Percentiles rank a stretch among this genome's conserved stretches.
phyloP scores from a whole-genome alignment of 768 basidiomycete genomes.

The Gymnopilus dilepis region DNA sequence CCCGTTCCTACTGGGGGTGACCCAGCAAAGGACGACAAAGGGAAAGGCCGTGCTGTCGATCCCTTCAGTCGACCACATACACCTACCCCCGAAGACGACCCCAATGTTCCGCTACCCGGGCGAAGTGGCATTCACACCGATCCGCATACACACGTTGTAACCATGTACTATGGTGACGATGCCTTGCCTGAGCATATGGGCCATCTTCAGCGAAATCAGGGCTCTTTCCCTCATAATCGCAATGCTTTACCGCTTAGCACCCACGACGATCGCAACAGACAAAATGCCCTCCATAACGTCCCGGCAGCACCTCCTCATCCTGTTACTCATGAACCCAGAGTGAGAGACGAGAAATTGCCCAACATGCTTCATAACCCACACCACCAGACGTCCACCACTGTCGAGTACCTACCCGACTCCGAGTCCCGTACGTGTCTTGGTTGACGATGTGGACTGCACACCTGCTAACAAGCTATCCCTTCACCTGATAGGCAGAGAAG shows the following conservation, averaged over 20 bases:
- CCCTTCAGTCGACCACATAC: background rate
- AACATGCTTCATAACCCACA: slow-evolving; percentile 1
- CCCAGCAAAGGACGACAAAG: background rate
- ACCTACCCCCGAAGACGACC: background rate
- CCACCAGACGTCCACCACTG: slow-evolving; percentile 2
- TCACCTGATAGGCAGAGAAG: background rate
- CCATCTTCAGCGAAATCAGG: slow-evolving; percentile 13
- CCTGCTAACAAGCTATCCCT: background rate
- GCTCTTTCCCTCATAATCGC: background rate
- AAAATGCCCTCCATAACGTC: background rate
- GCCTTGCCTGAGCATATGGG: slow-evolving; percentile 15
- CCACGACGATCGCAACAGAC: background rate
- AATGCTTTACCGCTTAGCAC: background rate
- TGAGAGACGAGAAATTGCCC: slow-evolving; percentile 4
- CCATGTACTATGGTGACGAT: background rate
- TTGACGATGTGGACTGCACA: no score
- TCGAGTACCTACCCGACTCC: background rate
- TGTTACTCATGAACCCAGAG: background rate
- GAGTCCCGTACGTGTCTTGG: background rate
- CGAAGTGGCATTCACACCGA: background rate
- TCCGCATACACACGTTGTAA: background rate
- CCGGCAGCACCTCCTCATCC: background rate
- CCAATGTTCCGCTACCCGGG: background rate
- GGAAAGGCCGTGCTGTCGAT: background rate
- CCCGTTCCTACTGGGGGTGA: background rate